Base-by-base conservation (phyloP, 2,329 filamentous ascomycete genomes). In the Trichoderma sp. region DNA sequence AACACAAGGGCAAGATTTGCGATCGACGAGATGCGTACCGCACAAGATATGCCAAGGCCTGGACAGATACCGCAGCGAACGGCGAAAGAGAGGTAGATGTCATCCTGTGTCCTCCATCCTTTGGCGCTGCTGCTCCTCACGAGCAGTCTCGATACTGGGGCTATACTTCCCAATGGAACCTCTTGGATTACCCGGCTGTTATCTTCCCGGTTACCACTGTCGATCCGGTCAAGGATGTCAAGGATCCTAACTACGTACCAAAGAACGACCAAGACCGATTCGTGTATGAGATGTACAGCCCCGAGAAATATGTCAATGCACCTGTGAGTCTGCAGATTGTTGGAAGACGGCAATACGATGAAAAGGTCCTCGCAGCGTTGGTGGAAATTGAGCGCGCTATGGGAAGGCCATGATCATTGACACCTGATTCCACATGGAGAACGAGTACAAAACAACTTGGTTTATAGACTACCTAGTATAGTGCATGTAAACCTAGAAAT, bases 131-230 rank as follows among this genome's bases (percentile, higher is more conserved):
- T 72, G 67, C 78, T 68, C 70, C 87, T 70, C 76, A 86, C 70
- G 77, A 78, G 4, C 60, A 68, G 5, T 61, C 2, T 81, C 82
- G 1, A 83, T 88, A 71, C 78, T 90, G 87, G 87, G 82, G 82
- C 1, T 91, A 91, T 70, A 89, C 86, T 0, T 79, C 82, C 1
- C 83, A 87, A 69, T 91, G 87, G 86, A 91, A 91, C 73, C 70
- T 90, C 60, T 80, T 91, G 5, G 88, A 91, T 73, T 89, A 89
- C 75, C 86, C 88, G 1, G 83, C 81, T 4, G 73, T 85, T 1
- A 80, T 86, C 0, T 88, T 91, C 71, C 89, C 88, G 0, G 84
- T 84, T 2, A 67, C 59, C n/a, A 64, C 45, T 1, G 69, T 70
- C 19, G 68, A 71, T 35, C 71, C 65, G 7, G 19, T 35, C 4